Percentiles rank a stretch among this genome's conserved stretches.
phyloP scores from a whole-genome alignment of 257 asterid species.

The Petrea volubilis region DNA sequence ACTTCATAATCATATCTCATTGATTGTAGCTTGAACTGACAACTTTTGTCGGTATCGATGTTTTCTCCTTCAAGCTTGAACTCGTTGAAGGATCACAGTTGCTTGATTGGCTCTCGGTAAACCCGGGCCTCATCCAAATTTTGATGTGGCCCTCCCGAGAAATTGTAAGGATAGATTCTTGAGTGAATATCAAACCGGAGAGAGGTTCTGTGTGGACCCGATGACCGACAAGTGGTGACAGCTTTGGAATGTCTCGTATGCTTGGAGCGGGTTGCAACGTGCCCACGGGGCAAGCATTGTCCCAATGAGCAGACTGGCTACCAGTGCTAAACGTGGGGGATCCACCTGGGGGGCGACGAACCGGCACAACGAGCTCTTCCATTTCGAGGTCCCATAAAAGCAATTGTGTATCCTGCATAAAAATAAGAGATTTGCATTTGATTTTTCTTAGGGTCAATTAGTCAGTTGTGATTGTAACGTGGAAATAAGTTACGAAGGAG shows the following conservation, averaged over 20 bases:
- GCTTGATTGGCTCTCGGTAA: constrained; percentile 53
- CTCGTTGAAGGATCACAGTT: constrained; percentile 57
- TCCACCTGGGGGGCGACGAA: constrained; percentile 89
- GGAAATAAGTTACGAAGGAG: no score
- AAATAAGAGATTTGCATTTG: not conserved
- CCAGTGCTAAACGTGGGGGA: constrained; percentile 92
- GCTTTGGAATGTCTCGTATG: constrained; percentile 85
- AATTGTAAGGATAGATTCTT: constrained; percentile 75
- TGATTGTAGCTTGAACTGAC: constrained; percentile 51
- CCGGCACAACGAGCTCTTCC: constrained; percentile 98
- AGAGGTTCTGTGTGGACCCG: constrained; percentile 98
- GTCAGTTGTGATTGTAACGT: no score
- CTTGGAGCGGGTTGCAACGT: constrained; percentile 92
- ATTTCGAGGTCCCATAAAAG: constrained; percentile 97
- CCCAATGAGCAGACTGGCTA: constrained; percentile 97
- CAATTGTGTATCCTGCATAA: constrained; percentile 78
- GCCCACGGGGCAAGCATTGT: constrained; percentile 72
- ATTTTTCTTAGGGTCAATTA: no score
- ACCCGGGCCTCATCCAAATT: constrained; percentile 89
- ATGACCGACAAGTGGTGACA: constrained; percentile 81
- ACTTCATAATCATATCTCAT: constrained; percentile 22
- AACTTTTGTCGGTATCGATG: constrained; percentile 47
- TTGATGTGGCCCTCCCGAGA: constrained; percentile 94
- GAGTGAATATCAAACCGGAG: constrained; percentile 80
- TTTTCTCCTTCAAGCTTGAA: constrained; percentile 59